phyloP scores from a whole-genome alignment of 1,284 basidiomycete species.

The Anthracocystis walkeri region DNA sequence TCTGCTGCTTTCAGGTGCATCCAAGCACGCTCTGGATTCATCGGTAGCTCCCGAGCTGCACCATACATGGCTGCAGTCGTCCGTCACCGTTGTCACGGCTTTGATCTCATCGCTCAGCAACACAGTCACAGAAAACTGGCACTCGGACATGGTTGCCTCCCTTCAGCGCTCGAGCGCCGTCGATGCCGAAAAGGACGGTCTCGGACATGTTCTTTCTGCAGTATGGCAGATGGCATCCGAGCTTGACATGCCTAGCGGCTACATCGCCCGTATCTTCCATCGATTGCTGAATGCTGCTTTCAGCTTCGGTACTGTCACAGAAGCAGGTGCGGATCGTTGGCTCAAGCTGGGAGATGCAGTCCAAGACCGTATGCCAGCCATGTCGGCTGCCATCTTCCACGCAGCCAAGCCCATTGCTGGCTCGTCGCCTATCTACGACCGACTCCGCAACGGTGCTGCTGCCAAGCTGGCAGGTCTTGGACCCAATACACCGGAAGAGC shows the following conservation, averaged over 20 bases:
- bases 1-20: constrained; percentile 70
- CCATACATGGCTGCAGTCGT: constrained; percentile 37
- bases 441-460: constrained; percentile 90
- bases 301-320: constrained; percentile 55
- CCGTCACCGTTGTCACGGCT: constrained; percentile 44
- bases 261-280: constrained; percentile 56
- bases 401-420: constrained; percentile 46
- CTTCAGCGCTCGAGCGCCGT: constrained; percentile 34
- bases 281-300: constrained; percentile 61
- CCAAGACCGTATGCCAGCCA: constrained; percentile 29
- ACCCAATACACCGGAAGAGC: constrained; percentile 75
- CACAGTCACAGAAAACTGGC: constrained; percentile 44
- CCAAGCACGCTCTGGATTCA: constrained; percentile 37
- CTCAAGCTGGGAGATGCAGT: constrained; percentile 52
- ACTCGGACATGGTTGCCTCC: constrained; percentile 36
- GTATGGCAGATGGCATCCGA: constrained; percentile 34
- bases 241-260: constrained; percentile 22
- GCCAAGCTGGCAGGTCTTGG: constrained; percentile 80
- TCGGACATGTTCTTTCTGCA: constrained; percentile 34
- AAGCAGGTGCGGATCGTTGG: constrained; percentile 58
- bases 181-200: constrained; percentile 27
- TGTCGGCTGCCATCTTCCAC: constrained; percentile 46
- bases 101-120: constrained; percentile 44
- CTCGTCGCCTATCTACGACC: constrained; percentile 75
- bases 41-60: constrained; percentile 9